Evolutionary conservation across 371 early-diverging fungal species (phyloP).

Genomic region (Mortierella sp.): DNA sequence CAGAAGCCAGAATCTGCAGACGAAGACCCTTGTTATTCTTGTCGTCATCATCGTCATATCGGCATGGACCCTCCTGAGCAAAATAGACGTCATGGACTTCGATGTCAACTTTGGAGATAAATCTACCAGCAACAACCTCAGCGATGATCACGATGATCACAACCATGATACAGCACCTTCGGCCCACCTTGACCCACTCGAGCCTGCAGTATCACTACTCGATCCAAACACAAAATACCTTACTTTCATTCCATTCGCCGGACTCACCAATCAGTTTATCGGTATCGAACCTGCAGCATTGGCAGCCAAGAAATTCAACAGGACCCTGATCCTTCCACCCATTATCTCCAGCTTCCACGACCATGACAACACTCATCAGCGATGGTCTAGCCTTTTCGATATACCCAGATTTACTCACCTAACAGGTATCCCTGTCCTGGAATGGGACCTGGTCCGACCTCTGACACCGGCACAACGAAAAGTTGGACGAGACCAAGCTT

Average conservation of each 20-base stretch:
- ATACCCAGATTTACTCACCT: conserved; percentile 24
- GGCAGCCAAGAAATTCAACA: conserved; percentile 28
- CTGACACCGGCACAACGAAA: conserved; percentile 13
- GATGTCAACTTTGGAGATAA: conserved; percentile 1
- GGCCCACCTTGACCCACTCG: neutral
- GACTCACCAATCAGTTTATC: conserved; percentile 50
- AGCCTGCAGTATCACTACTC: conserved; percentile 2
- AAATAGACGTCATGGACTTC: conserved; percentile 9
- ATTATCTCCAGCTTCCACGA: conserved; percentile 42
- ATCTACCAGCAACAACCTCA: neutral
- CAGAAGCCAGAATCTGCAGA: neutral
- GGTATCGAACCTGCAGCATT: conserved; percentile 30
- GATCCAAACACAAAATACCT: conserved; percentile 34
- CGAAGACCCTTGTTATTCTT: conserved; percentile 9
- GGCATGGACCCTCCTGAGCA: conserved; percentile 24
- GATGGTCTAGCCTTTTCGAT: conserved; percentile 39
- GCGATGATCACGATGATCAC: neutral
- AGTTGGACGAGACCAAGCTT: conserved; percentile 22
- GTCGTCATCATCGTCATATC: conserved; percentile 20
- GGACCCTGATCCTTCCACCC: conserved; percentile 45
- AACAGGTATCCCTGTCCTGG: conserved; percentile 36
- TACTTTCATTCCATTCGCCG: conserved; percentile 35
- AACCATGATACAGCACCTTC: conserved; percentile 6
- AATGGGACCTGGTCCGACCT: conserved; percentile 33
- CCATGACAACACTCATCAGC: conserved; percentile 39